Evolutionary conservation across 2,329 filamentous ascomycete species (phyloP).

Genomic region (Calonectria pseudoreteaudii): DNA sequence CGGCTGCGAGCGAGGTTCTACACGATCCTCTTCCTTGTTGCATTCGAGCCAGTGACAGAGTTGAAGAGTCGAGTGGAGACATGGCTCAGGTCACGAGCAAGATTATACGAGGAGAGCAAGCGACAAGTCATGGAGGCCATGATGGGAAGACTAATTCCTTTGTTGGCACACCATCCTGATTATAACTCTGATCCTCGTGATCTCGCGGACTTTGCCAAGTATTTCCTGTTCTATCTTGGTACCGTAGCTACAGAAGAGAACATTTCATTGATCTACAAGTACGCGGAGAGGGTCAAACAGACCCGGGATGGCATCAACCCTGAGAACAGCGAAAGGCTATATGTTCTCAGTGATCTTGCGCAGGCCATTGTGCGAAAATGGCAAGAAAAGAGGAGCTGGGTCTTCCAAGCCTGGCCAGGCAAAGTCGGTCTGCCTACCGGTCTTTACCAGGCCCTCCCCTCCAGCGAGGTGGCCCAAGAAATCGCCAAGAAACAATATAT

Average conservation of each 20-base stretch:
- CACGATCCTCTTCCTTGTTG: constrained; percentile 88
- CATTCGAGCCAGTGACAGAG: constrained; percentile 84
- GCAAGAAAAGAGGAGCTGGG: constrained; percentile 88
- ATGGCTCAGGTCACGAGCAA: constrained; percentile 87
- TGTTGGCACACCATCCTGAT: constrained; percentile 95
- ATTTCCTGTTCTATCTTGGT: constrained; percentile 89
- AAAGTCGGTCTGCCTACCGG: constrained; percentile 85
- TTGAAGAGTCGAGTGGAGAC: constrained; percentile 83
- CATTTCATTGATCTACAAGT: constrained; percentile 87
- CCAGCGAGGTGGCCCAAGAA: constrained; percentile 82
- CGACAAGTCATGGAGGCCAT: constrained; percentile 81
- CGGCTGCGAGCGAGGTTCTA: constrained; percentile 83
- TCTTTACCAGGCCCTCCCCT: constrained; percentile 80
- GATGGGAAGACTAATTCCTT: constrained; percentile 84
- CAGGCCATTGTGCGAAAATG: constrained; percentile 86
- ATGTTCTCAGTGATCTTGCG: constrained; percentile 88
- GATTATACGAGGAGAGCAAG: constrained; percentile 69
- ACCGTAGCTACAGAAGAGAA: constrained; percentile 89
- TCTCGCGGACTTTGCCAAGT: constrained; percentile 84
- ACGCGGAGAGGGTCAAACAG: constrained; percentile 93
- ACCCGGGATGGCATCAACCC: constrained; percentile 82
- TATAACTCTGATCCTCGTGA: constrained; percentile 76
- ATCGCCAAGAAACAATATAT: constrained; percentile 90
- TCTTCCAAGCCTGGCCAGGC: constrained; percentile 83
- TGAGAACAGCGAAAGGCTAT: constrained; percentile 78